Conservation (phyloP, 1,284 basidiomycete species). For the Tremellales sp. region DNA sequence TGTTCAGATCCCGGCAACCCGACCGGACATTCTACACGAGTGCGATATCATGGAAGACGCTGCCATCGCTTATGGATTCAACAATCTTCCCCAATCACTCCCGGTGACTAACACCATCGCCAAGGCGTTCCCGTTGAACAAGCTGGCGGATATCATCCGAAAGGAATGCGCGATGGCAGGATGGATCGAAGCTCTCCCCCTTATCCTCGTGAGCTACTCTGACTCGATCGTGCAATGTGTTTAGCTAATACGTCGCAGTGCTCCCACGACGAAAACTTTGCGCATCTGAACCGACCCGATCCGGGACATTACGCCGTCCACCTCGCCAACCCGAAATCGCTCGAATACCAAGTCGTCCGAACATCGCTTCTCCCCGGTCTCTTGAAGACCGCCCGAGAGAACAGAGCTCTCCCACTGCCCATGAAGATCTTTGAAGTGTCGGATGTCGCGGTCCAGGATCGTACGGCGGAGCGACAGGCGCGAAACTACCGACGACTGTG, state of each 20-base stretch:
- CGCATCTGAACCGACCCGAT: slow-evolving; percentile 81
- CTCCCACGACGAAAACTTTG: slow-evolving; percentile 97
- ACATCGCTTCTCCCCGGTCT: slow-evolving; percentile 92
- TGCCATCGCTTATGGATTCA: slow-evolving; percentile 96
- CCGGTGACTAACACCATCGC: slow-evolving; percentile 94
- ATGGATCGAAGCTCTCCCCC: slow-evolving; percentile 90
- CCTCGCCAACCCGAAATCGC: slow-evolving; percentile 93
- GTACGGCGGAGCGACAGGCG: slow-evolving; percentile 70
- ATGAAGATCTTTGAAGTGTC: slow-evolving; percentile 91
- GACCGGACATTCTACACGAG: slow-evolving; percentile 96
- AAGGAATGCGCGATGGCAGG: slow-evolving; percentile 90
- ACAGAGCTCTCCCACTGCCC: slow-evolving; percentile 87
- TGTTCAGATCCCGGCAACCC: slow-evolving; percentile 80
- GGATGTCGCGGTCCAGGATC: slow-evolving; percentile 89
- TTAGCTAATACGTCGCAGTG: slow-evolving; percentile 56
- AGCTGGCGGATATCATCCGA: slow-evolving; percentile 82
- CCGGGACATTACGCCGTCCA: slow-evolving; percentile 76
- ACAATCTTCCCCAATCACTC: slow-evolving; percentile 89
- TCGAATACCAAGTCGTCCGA: slow-evolving; percentile 96
- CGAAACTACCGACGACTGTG: slow-evolving; percentile 82
- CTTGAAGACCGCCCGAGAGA: slow-evolving; percentile 95
- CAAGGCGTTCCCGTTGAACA: slow-evolving; percentile 85
- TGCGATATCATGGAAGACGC: slow-evolving; percentile 98
- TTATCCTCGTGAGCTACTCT: slow-evolving; percentile 70
- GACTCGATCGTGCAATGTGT: not conserved